Evolutionary conservation across 2,329 filamentous ascomycete species (phyloP).

Genomic region (Talaromyces piceae): DNA sequence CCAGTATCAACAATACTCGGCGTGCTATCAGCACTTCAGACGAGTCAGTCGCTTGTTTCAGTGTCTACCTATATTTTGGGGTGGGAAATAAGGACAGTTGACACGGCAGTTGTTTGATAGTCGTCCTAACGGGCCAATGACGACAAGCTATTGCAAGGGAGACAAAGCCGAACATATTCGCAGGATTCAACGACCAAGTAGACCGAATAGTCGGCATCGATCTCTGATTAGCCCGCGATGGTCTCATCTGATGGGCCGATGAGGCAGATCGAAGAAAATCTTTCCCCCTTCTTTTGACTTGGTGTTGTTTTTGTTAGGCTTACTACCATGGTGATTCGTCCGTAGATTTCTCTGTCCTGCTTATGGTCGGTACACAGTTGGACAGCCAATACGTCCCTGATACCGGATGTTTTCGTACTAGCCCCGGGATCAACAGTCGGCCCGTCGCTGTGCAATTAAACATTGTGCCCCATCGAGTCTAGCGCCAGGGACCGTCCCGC

Average conservation of each 20-base stretch:
- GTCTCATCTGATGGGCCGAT: neutral
- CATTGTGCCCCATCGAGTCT: slow-evolving; percentile 3
- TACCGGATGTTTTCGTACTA: no score
- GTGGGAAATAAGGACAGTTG: no score
- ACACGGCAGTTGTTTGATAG: neutral
- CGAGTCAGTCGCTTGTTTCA: no score
- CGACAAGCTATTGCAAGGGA: neutral
- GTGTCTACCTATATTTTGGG: no score
- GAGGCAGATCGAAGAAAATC: neutral
- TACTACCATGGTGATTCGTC: no score
- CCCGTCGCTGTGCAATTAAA: slow-evolving; percentile 7
- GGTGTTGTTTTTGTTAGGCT: neutral
- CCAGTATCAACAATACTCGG: neutral
- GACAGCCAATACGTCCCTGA: no score
- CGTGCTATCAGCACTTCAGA: no score
- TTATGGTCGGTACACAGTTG: neutral
- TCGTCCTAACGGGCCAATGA: neutral
- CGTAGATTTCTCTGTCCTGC: no score
- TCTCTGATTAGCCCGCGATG: neutral
- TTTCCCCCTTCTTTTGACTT: neutral
- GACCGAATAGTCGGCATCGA: neutral
- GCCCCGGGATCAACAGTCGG: neutral
- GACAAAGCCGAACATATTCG: no score
- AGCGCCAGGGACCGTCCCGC: slow-evolving; percentile 8
- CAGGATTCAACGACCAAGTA: neutral